A percentile compares a stretch with the other conserved stretches of the same genome.
These are phyloP conservation scores for Chaetomium sp. DNA, from an alignment of 2,329 filamentous ascomycete genomes.

Conservation along the genomic window DNA sequence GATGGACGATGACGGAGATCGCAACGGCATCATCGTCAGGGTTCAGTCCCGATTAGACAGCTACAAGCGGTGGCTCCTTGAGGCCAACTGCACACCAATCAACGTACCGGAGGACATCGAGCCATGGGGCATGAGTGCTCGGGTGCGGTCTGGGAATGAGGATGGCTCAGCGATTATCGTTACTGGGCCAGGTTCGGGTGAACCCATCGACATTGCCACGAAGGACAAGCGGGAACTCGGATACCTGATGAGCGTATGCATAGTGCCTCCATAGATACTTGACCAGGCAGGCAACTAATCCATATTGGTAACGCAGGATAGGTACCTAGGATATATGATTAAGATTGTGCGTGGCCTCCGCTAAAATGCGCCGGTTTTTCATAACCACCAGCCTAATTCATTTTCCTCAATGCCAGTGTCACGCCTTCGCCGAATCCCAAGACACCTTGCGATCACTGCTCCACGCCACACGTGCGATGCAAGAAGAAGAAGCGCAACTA, in stretches of 20 bases:
- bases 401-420: constrained; percentile 13
- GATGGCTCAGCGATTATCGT: constrained; percentile 10
- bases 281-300: neutral
- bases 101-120: neutral
- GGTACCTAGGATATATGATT: constrained; percentile 28
- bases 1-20: constrained; percentile 5
- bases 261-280: neutral
- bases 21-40: constrained; percentile 13
- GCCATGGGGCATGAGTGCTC: constrained; percentile 17
- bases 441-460: constrained; percentile 11
- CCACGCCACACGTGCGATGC: neutral
- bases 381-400: neutral
- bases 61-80: constrained; percentile 20
- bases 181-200: constrained; percentile 5
- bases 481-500: constrained; percentile 20
- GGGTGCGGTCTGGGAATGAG: neutral
- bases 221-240: constrained; percentile 20
- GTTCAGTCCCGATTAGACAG: constrained; percentile 5
- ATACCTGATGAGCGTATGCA: constrained; percentile 26
- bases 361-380: neutral
- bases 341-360: constrained; percentile 23
- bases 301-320: constrained; percentile 12
- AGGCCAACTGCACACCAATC: neutral
- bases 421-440: constrained; percentile 24
- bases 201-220: constrained; percentile 16